Conservation (phyloP, 1,139 yeast species). For the Kurtzmaniella quercitrusa region DNA sequence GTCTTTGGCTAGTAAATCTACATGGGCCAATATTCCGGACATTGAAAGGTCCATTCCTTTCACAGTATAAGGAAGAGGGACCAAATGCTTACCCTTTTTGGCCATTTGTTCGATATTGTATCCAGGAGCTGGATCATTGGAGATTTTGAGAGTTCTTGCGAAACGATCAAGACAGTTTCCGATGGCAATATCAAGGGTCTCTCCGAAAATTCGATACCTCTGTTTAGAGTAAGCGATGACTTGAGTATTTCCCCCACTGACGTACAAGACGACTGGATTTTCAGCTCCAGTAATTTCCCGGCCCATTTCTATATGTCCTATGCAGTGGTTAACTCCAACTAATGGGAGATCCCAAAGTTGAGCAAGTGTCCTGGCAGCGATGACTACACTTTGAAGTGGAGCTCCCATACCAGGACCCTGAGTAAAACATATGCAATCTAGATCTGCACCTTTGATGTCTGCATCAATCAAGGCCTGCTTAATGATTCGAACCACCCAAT, state of each 20-base stretch:
- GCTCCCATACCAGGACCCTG: slow-evolving; percentile 99
- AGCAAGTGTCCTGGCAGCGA: slow-evolving; percentile 85
- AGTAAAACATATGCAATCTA: slow-evolving; percentile 92
- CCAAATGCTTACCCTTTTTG: slow-evolving; percentile 62
- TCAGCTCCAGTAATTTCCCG: slow-evolving; percentile 93
- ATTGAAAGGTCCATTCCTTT: slow-evolving; percentile 98
- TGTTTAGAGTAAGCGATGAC: slow-evolving; percentile 95
- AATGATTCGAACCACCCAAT: slow-evolving; percentile 87
- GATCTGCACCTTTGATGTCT: slow-evolving; percentile 47
- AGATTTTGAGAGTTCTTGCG: slow-evolving; percentile 82
- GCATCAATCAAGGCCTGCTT: slow-evolving; percentile 66
- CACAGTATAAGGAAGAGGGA: slow-evolving; percentile 87
- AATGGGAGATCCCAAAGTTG: slow-evolving; percentile 80
- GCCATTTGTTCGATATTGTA: slow-evolving; percentile 96
- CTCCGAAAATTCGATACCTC: slow-evolving; percentile 92
- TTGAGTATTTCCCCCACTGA: slow-evolving; percentile 97
- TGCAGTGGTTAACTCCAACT: slow-evolving; percentile 94
- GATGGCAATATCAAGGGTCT: slow-evolving; percentile 92
- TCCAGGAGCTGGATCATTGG: slow-evolving; percentile 97
- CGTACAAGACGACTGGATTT: slow-evolving; percentile 93
- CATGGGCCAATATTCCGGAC: slow-evolving; percentile 88
- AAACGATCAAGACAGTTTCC: slow-evolving; percentile 96
- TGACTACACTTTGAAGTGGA: slow-evolving; percentile 87
- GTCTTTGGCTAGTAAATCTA: slow-evolving; percentile 77
- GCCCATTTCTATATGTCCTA: slow-evolving; percentile 99